phyloP scores from a whole-genome alignment of 805 yeast species.

The Blastobotrys parvus region DNA sequence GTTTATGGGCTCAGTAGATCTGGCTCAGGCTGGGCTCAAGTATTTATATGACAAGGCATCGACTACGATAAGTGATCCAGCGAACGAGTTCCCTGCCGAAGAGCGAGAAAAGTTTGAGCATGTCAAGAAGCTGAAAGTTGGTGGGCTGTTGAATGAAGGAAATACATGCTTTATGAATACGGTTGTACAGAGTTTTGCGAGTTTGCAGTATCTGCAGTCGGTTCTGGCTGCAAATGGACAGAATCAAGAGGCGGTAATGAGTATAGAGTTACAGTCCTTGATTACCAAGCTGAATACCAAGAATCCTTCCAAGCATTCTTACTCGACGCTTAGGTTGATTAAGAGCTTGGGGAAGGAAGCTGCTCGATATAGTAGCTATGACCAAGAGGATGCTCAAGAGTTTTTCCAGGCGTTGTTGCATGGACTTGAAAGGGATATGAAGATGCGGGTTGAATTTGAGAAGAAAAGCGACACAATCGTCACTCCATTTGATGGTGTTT shows the following conservation, averaged over 20 bases:
- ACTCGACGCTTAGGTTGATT: slow-evolving; percentile 20
- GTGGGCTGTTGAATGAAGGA: slow-evolving; percentile 85
- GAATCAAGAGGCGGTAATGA: neutral
- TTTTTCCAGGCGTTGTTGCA: slow-evolving; percentile 58
- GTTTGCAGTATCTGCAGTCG: slow-evolving; percentile 48
- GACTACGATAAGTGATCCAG: neutral
- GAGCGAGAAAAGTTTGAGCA: neutral
- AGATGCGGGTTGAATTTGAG: neutral
- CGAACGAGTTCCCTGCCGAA: slow-evolving; percentile 6
- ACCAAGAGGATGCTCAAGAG: slow-evolving; percentile 96
- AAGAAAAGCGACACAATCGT: slow-evolving; percentile 35
- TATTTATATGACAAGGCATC: slow-evolving; percentile 24
- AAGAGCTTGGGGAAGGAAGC: slow-evolving; percentile 14
- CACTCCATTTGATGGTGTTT: slow-evolving; percentile 88
- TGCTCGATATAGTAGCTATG: slow-evolving; percentile 71
- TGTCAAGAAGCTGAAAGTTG: slow-evolving; percentile 36
- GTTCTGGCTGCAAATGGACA: slow-evolving; percentile 2
- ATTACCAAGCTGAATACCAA: slow-evolving; percentile 24
- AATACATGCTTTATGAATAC: slow-evolving; percentile 94
- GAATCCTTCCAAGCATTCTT: slow-evolving; percentile 22
- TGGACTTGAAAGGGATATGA: slow-evolving; percentile 25
- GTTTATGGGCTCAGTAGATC: slow-evolving; percentile 26
- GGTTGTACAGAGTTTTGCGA: slow-evolving; percentile 75
- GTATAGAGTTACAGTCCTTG: slow-evolving; percentile 14
- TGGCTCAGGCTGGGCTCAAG: slow-evolving; percentile 24